phyloP scores from a whole-genome alignment of 371 early-diverging fungal genomes.

The Mortierella sp. region DNA sequence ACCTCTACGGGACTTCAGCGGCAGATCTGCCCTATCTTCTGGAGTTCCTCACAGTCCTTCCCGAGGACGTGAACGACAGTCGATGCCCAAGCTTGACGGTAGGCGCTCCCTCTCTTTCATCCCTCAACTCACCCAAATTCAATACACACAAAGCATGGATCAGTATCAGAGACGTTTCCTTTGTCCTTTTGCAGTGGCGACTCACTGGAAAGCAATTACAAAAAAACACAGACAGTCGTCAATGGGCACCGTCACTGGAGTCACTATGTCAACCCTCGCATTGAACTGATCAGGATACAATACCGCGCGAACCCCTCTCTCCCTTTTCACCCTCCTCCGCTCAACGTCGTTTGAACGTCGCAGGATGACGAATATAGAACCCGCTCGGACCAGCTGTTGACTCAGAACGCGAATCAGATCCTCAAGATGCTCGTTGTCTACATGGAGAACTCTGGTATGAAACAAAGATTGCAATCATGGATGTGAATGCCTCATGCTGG shows the following conservation, averaged over 20 bases:
- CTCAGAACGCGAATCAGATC: constrained; percentile 74
- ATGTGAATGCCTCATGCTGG: neutral
- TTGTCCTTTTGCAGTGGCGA: neutral
- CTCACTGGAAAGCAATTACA: neutral
- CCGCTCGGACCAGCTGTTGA: constrained; percentile 72
- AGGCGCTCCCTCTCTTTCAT: constrained; percentile 8
- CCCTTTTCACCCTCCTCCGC: constrained; percentile 8
- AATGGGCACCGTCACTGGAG: constrained; percentile 7
- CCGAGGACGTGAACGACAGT: constrained; percentile 87
- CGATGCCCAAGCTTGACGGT: constrained; percentile 58
- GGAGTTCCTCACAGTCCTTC: constrained; percentile 86
- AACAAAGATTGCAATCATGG: neutral
- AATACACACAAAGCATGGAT: neutral
- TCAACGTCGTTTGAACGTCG: constrained; percentile 8
- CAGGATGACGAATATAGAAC: constrained; percentile 75
- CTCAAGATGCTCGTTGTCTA: constrained; percentile 74
- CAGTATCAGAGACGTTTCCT: neutral
- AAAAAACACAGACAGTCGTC: neutral
- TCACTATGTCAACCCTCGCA: constrained; percentile 16
- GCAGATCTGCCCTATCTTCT: constrained; percentile 74
- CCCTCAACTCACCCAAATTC: neutral
- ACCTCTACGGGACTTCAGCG: constrained; percentile 69
- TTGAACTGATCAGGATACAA: constrained; percentile 38
- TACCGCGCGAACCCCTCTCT: neutral
- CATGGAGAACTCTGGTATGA: constrained; percentile 75